Evolutionary conservation across 805 yeast species (phyloP), one percentile per base, ranked within the genome.

Genomic region (Metschnikowia bowlesiae): DNA sequence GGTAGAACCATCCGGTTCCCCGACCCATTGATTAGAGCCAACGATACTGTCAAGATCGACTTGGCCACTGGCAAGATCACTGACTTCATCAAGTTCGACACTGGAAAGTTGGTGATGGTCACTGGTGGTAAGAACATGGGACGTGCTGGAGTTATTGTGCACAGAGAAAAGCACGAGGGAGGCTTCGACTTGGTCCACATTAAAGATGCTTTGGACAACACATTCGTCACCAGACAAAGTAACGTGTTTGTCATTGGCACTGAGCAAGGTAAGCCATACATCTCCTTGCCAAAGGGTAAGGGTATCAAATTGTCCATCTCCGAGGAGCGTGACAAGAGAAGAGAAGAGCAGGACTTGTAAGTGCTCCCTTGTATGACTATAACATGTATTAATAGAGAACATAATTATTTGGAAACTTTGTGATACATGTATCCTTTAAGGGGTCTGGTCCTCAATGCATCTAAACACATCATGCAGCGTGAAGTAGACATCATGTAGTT

Each of bases 1-100:
- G 98, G 99, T 79, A 91, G 99, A 85, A 92, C 99, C 73, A 80
- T 92, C 83, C 91, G 98, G 80, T 92, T 91, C 89, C 98, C 98
- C 76, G 98, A 92, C 75, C 99, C 99, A 79, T 76, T 79, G 66
- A 84, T 92, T 85, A 92, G 82, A 81, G 90, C 89, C 71, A 91
- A 94, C 84, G 99, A 92, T 82, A 88, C 98, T 66, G 96, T 92
- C 73, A 91, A 91, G 85, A 80, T 92, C 72, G 96, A 92, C 80
- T 82, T 92, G 70, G 96, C 92, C 66, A 77, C 97, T 63, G 97
- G 97, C 76, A 92, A 92, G 84, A 85, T 90, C 74, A 76, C 86
- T 53, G 91, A 88, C 63, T 88, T 77, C 80, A 82, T 92, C 77
- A 86, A 87, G 78, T 88, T 91, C 72, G 97, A 90, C 73, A 84